Percentiles rank a stretch among this genome's conserved stretches.
Conservation (phyloP, 305 asterid species). For the Rubia balearica region DNA sequence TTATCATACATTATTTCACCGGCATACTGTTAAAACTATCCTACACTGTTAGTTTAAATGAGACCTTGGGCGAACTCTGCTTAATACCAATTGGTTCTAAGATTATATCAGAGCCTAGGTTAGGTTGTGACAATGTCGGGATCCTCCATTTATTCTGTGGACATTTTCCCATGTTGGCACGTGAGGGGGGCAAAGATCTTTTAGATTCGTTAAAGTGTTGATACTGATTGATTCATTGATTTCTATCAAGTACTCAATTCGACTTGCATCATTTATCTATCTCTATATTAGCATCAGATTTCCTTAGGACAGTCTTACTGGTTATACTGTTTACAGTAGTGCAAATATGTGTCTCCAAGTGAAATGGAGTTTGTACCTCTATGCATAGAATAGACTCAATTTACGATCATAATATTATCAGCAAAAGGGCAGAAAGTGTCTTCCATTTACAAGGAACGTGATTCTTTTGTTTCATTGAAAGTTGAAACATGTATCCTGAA, state of each 20-base stretch:
- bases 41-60: neutral
- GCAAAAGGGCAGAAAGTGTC: neutral
- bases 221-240: neutral
- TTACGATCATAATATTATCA: neutral
- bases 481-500: neutral
- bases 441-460: neutral
- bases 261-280: neutral
- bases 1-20: neutral
- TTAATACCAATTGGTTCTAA: no score
- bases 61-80: neutral
- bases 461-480: neutral
- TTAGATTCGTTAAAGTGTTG: neutral
- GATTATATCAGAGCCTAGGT: neutral
- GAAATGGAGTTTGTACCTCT: neutral
- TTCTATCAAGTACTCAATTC: neutral
- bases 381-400: neutral
- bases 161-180: no score
- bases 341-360: no score
- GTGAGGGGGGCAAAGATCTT: no score
- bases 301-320: neutral
- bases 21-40: neutral
- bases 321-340: neutral
- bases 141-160: neutral
- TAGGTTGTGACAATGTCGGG: neutral
- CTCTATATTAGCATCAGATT: neutral